Evolutionary conservation across 129 eudicot genomes (phyloP), one percentile per base, ranked within the genome.

Genomic region (Flaveria linearis): DNA sequence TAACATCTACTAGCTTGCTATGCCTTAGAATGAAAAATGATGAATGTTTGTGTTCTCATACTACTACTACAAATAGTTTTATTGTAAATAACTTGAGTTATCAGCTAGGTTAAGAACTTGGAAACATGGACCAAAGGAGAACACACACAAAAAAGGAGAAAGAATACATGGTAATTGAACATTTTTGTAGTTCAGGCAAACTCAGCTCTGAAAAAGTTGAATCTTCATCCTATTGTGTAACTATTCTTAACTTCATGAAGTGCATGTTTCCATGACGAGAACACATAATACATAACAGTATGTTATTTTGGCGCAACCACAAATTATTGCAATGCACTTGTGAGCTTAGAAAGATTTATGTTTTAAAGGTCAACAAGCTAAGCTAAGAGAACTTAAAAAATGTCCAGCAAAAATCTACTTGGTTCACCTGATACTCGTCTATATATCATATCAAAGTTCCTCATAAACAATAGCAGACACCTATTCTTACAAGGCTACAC

Each of bases 1-100:
- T 12, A 63, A 53, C 51, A 70, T 23, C 62, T 28, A 33, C 49
- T 10, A 69, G 66, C 69, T 69, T 69, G 57, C 73, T 70, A 69
- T 23, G 45, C 75, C 28, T 42, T 23, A 68, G 7, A 72, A 55
- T 50, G 71, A 28, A 33, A 33, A 52, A 18, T 22, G 57, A 49
- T 56, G 47, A 57, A 61, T 74, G 20, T 25, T 41, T 68, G 23
- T 53, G 69, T 42, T 53, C 42, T 51, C 74, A 66, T 43, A 51
- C 66, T 20, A 36, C 55, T 52, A 52, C 42, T 76, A 53, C 56
- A 76, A 39, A 33, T 66, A 15, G 18, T 76, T 66, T 67, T 1
- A 52, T 18, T 33, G 51, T 20, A 33, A 12, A 49, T 22, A 61
- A 61, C 16, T 61, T 61, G 64, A 22, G 64, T 57, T 57, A 8